Conservation (phyloP, 78 protist species). For the Dictyostelium purpureum region DNA sequence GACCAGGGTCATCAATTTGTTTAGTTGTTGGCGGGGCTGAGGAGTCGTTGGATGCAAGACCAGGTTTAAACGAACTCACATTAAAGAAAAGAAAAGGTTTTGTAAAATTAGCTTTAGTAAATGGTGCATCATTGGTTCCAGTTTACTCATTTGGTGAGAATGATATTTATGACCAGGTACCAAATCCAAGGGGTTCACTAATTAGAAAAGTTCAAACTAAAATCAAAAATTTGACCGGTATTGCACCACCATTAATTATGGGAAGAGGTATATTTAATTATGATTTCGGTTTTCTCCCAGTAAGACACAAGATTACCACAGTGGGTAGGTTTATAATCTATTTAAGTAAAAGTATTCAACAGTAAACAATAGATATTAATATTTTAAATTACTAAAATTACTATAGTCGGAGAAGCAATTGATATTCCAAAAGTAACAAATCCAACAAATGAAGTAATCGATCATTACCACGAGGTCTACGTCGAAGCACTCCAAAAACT, state of each 20-base stretch:
- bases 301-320: conserved; percentile 23
- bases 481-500: conserved; percentile 22
- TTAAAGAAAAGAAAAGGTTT: conserved; percentile 77
- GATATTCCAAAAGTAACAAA: conserved; percentile 51
- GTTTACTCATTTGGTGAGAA: conserved; percentile 81
- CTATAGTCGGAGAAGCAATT: conserved; percentile 35
- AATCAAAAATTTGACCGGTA: conserved; percentile 48
- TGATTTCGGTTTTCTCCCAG: conserved; percentile 74
- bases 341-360: not conserved
- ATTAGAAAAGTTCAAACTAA: conserved; percentile 61
- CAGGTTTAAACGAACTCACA: conserved; percentile 46
- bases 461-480: conserved; percentile 53
- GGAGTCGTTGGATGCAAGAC: conserved; percentile 79
- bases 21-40: conserved; percentile 81
- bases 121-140: conserved; percentile 77
- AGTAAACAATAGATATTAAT: not conserved
- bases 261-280: conserved; percentile 79
- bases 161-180: conserved; percentile 71
- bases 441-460: conserved; percentile 43
- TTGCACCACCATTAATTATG: conserved; percentile 76
- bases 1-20: conserved; percentile 40
- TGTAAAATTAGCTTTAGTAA: conserved; percentile 55
- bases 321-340: conserved; percentile 51
- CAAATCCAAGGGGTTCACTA: conserved; percentile 67
- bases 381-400: not conserved